Percentiles rank a stretch among this genome's conserved stretches.
Conservation (phyloP, 768 basidiomycete species). For the Ramaria sp. region DNA sequence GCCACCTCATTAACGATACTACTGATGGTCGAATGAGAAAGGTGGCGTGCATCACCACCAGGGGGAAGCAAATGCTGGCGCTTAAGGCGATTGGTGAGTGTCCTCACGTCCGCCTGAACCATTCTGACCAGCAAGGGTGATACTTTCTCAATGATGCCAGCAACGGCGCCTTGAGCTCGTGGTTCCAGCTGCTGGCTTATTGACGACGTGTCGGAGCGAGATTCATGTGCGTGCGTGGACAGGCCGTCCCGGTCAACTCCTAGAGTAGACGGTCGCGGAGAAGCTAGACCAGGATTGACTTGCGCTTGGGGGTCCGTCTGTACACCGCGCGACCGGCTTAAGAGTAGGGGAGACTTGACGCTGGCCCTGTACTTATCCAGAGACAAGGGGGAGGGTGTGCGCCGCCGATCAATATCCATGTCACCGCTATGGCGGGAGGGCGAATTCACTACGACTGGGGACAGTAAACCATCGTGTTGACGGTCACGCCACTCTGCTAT, state of each 20-base stretch:
- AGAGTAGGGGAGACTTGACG: not conserved
- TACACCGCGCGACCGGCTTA: not conserved
- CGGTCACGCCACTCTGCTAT: not conserved
- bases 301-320: not conserved
- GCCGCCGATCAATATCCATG: not conserved
- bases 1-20: constrained; percentile 62
- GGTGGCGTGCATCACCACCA: constrained; percentile 69
- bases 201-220: constrained; percentile 4
- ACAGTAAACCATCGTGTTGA: not conserved
- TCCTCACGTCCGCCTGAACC: constrained; percentile 70
- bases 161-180: not conserved
- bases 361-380: not conserved
- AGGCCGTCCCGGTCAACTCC: not conserved
- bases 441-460: not conserved
- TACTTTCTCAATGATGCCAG: not conserved
- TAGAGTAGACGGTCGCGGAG: constrained; percentile 2
- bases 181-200: not conserved
- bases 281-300: not conserved
- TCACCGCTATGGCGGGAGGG: not conserved
- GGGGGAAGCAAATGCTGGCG: constrained; percentile 72
- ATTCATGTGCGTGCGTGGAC: not conserved
- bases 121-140: constrained; percentile 48
- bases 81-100: constrained; percentile 81
- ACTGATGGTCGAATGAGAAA: constrained; percentile 74
- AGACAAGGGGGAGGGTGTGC: not conserved